phyloP scores from a whole-genome alignment of 2,329 filamentous ascomycete species.

The Thermothelomyces thermophilus region DNA sequence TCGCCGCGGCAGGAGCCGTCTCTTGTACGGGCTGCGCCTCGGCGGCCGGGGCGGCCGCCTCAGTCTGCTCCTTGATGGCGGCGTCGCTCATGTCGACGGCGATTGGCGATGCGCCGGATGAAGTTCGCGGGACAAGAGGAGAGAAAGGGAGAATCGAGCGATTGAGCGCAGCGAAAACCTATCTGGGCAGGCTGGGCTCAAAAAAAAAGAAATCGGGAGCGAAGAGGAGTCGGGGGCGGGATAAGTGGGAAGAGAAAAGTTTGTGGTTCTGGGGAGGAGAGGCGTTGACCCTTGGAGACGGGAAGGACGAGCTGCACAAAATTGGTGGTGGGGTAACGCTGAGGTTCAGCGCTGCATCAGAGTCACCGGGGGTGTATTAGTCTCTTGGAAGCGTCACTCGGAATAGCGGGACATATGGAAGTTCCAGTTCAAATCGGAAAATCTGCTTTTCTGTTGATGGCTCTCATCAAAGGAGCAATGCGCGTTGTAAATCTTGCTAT shows the following conservation, averaged over 20 bases:
- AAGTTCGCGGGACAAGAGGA: neutral
- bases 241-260: neutral
- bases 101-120: constrained; percentile 16
- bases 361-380: constrained; percentile 9
- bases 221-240: neutral
- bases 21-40: constrained; percentile 31
- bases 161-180: neutral
- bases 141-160: neutral
- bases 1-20: constrained; percentile 16
- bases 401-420: neutral
- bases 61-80: constrained; percentile 22
- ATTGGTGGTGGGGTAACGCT: constrained; percentile 21
- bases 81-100: constrained; percentile 32
- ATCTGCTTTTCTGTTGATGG: too few species aligned
- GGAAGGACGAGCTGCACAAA: constrained; percentile 11
- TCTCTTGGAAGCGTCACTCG: constrained; percentile 9
- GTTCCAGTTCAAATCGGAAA: too few species aligned
- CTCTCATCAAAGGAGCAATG: too few species aligned
- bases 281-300: neutral
- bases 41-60: constrained; percentile 14
- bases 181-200: neutral
- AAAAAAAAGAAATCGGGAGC: neutral
- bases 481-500: neutral
- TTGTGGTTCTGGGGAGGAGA: neutral
- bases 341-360: constrained; percentile 1